phyloP scores from a whole-genome alignment of 2,329 filamentous ascomycete genomes.

The Hypoxylon sp. region DNA sequence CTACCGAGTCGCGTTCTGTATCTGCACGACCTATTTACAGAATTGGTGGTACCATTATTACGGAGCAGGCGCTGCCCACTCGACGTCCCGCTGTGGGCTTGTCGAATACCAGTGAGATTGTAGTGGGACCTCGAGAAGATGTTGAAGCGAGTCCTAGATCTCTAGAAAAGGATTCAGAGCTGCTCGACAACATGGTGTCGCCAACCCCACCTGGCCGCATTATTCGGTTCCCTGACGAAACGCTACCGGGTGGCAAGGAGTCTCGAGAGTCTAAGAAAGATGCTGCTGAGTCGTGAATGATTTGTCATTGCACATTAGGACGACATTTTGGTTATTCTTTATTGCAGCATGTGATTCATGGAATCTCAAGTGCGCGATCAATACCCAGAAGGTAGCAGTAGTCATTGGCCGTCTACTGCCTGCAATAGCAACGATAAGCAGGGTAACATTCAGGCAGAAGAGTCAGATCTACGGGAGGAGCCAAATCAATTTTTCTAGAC shows the following conservation, averaged over 20 bases:
- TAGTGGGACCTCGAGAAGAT: neutral
- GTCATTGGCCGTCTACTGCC: constrained; percentile 20
- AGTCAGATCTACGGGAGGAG: constrained; percentile 1
- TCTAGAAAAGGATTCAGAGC: constrained; percentile 6
- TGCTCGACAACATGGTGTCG: constrained; percentile 31
- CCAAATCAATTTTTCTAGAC: constrained; percentile 8
- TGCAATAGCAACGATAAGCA: constrained; percentile 33
- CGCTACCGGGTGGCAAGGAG: constrained; percentile 1
- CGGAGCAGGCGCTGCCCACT: constrained; percentile 13
- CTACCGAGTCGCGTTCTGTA: constrained; percentile 40
- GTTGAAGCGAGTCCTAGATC: constrained; percentile 4
- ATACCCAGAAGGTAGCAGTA: constrained; percentile 25
- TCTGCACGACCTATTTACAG: constrained; percentile 55
- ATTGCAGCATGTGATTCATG: constrained; percentile 1
- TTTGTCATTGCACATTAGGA: constrained; percentile 27
- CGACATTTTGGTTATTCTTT: constrained; percentile 1
- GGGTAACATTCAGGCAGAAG: constrained; percentile 18
- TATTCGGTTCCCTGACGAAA: constrained; percentile 63
- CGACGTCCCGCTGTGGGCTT: constrained; percentile 7
- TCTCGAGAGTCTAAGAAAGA: constrained; percentile 17
- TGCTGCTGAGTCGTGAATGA: constrained; percentile 19
- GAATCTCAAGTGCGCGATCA: constrained; percentile 3
- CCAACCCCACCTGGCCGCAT: constrained; percentile 53
- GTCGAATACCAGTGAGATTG: constrained; percentile 15
- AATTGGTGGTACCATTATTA: constrained; percentile 60